phyloP scores from a whole-genome alignment of 2,329 filamentous ascomycete genomes.

The Aspergillus carbonarius region DNA sequence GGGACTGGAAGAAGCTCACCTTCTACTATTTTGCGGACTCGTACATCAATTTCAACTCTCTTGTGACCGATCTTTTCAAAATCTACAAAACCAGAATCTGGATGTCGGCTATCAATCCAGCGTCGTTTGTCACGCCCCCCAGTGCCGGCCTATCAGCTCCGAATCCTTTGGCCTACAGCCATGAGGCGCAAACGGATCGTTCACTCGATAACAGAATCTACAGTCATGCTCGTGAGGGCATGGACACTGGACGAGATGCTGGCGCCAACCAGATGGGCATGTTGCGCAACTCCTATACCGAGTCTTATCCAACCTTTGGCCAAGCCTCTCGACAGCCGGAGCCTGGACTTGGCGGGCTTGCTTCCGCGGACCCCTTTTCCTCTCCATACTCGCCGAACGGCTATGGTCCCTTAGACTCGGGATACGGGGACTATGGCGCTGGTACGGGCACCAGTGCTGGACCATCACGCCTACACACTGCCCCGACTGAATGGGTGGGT shows the following conservation, averaged over 20 bases:
- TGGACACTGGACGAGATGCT: constrained; percentile 31
- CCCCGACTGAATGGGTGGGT: constrained; percentile 58
- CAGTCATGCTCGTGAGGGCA: constrained; percentile 28
- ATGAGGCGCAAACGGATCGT: constrained; percentile 40
- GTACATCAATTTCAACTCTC: constrained; percentile 98
- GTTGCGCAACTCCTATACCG: constrained; percentile 36
- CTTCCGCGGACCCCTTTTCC: constrained; percentile 36
- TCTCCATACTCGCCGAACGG: constrained; percentile 29
- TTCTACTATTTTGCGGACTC: constrained; percentile 98
- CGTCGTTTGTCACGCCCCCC: constrained; percentile 78
- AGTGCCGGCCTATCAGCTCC: constrained; percentile 69
- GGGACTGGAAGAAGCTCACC: constrained; percentile 98
- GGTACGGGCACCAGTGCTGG: constrained; percentile 36
- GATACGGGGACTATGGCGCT: constrained; percentile 32
- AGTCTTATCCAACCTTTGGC: constrained; percentile 39
- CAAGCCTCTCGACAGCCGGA: constrained; percentile 35
- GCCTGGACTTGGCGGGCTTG: constrained; percentile 28
- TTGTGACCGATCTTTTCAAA: constrained; percentile 97
- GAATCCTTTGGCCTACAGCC: constrained; percentile 60
- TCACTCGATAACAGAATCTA: constrained; percentile 38
- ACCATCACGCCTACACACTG: constrained; percentile 33
- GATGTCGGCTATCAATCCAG: constrained; percentile 99
- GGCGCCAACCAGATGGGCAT: constrained; percentile 28
- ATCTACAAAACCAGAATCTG: constrained; percentile 99
- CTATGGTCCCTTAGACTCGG: constrained; percentile 42